Percentiles rank a stretch among this genome's conserved stretches.
phyloP scores from a whole-genome alignment of 2,329 filamentous ascomycete species.

The Drechslerella stenobrocha region DNA sequence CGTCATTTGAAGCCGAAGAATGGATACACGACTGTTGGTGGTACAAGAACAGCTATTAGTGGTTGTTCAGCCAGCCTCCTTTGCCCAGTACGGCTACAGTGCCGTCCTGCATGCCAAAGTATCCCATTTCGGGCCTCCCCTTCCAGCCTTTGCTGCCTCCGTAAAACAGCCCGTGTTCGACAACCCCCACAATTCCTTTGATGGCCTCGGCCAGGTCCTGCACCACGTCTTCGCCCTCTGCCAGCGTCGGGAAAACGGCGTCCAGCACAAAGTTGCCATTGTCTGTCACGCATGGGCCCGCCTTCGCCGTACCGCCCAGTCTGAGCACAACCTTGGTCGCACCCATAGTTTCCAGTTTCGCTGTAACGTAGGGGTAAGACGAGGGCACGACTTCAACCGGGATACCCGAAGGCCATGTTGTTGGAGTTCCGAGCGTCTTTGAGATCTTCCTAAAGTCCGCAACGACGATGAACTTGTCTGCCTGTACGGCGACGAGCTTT shows the following conservation, averaged over 20 bases:
- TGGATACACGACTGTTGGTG: neutral
- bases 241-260: slow-evolving; percentile 72
- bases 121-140: slow-evolving; percentile 89
- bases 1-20: neutral
- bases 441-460: slow-evolving; percentile 94
- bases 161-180: slow-evolving; percentile 89
- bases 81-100: slow-evolving; percentile 57
- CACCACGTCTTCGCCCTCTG: slow-evolving; percentile 64
- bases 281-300: slow-evolving; percentile 80
- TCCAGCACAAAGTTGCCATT: slow-evolving; percentile 90
- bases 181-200: slow-evolving; percentile 79
- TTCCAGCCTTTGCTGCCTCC: slow-evolving; percentile 67
- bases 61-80: slow-evolving; percentile 4
- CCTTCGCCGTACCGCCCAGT: slow-evolving; percentile 73
- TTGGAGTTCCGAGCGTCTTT: slow-evolving; percentile 68
- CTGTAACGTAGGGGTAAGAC: slow-evolving; percentile 74
- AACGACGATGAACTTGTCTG: slow-evolving; percentile 83
- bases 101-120: slow-evolving; percentile 88
- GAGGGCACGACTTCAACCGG: slow-evolving; percentile 93
- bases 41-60: neutral
- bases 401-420: slow-evolving; percentile 75
- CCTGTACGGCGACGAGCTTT: slow-evolving; percentile 85
- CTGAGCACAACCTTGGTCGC: slow-evolving; percentile 71
- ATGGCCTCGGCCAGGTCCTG: slow-evolving; percentile 72
- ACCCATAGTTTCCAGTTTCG: slow-evolving; percentile 72